Conservation (phyloP, 2,329 filamentous ascomycete genomes). For the Trichophyton benhamiae region DNA sequence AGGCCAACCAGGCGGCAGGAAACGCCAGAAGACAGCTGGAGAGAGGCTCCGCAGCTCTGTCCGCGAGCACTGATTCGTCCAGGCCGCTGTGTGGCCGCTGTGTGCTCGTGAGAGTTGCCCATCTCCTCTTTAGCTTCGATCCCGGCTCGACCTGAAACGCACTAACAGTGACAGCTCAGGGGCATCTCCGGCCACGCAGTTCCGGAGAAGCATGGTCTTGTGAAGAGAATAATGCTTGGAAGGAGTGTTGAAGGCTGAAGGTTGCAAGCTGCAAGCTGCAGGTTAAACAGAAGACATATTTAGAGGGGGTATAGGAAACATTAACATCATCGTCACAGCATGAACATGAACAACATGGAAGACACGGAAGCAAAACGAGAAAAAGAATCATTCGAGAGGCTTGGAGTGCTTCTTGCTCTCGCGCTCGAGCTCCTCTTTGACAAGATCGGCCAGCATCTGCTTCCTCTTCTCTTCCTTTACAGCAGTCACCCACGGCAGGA, state of each 20-base stretch:
- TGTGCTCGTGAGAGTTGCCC: not conserved
- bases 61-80: not conserved
- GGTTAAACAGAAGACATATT: not conserved
- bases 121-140: not conserved
- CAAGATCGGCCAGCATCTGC: not conserved
- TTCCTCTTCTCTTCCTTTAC: not conserved
- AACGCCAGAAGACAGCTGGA: not conserved
- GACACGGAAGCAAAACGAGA: not conserved
- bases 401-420: not conserved
- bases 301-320: not conserved
- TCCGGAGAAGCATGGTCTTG: not conserved
- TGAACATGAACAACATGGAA: not conserved
- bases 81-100: not conserved
- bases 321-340: not conserved
- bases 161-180: not conserved
- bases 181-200: not conserved
- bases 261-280: not conserved
- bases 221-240: not conserved
- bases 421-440: slow-evolving; percentile 3
- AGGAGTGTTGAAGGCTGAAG: not conserved
- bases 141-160: not conserved
- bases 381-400: not conserved
- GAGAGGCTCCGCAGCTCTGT: not conserved
- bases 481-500: slow-evolving; percentile 4
- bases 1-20: not conserved